Evolutionary conservation across 148 eudicot species (phyloP), one percentile per base, ranked within the genome.

Genomic region (Oxyria digyna): DNA sequence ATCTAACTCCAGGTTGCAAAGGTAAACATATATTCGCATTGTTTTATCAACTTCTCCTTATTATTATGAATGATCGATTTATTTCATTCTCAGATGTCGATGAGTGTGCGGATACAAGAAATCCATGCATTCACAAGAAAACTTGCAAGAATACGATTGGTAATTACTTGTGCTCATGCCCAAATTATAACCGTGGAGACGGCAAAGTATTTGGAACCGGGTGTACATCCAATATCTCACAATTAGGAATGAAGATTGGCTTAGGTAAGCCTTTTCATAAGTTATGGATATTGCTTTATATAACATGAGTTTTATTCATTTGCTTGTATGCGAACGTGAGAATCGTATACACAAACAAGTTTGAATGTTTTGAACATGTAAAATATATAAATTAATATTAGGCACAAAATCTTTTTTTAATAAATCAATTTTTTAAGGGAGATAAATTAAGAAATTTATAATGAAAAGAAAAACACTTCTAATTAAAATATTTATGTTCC

Each of bases 1-100:
- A 84, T 67, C 72, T 81, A 17, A n/a, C 17, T 70, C 79, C 82
- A 11, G 87, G 85, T 49, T 84, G 85, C 72, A 35, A 52, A 77
- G 87, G 87, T 83, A 48, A 78, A 41, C 8, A 21, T 23, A 52
- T 9, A 8, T 23, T n/a, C n/a, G n/a, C n/a, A n/a, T n/a, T n/a
- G n/a, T n/a, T 52, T 7, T 45, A 43, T 4, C 17, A 42, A 41
- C 42, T 67, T 40, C 38, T 35, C 38, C 3, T 3, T 6, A 35
- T 35, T 35, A 2, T 35, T 35, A 35, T 35, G 4, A 35, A 35
- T 35, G 4, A 35, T 6, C 6, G 38, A 35, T 35, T 35, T 35
- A 6, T 35, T 35, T 6, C 6, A 35, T 35, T 35, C 6, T 12
- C 73, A 69, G 77, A 74, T 69, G 31, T 74, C 59, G 66, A 74